Conservation (phyloP, 352 stramenopile genomes). For the Pseudoperonospora humuli region DNA sequence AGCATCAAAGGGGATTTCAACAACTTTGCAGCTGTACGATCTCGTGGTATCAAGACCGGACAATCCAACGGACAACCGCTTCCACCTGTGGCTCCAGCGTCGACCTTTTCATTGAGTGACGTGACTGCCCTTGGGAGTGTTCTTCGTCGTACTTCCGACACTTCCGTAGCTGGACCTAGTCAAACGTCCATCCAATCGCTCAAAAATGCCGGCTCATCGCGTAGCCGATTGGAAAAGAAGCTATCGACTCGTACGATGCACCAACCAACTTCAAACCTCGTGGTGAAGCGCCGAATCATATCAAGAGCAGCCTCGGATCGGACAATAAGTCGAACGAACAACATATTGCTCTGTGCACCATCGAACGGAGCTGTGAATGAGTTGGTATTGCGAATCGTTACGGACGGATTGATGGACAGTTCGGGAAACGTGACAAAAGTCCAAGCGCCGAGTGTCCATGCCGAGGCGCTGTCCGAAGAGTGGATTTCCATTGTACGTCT, state of each 20-base stretch:
- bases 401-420: slow-evolving; percentile 67
- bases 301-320: slow-evolving; percentile 24
- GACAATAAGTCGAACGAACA: slow-evolving; percentile 30
- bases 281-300: slow-evolving; percentile 45
- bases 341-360: slow-evolving; percentile 82
- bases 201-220: slow-evolving; percentile 44
- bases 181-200: slow-evolving; percentile 55
- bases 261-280: slow-evolving; percentile 22
- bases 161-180: slow-evolving; percentile 20
- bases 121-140: slow-evolving; percentile 50
- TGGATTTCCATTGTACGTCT: slow-evolving; percentile 75
- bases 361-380: slow-evolving; percentile 90
- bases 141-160: slow-evolving; percentile 37
- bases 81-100: slow-evolving; percentile 1
- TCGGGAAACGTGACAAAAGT: slow-evolving; percentile 43
- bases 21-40: slow-evolving; percentile 42
- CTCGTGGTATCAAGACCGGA: slow-evolving; percentile 17
- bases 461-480: slow-evolving; percentile 33
- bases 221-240: slow-evolving; percentile 64
- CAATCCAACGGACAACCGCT: slow-evolving; percentile 5
- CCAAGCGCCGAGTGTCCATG: slow-evolving; percentile 60
- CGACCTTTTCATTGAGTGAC: slow-evolving; percentile 52
- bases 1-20: slow-evolving; percentile 27
- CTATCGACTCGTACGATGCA: slow-evolving; percentile 24
- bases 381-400: slow-evolving; percentile 81